Conservation (phyloP, 208 protist species). For the Entamoeba moshkovskii region DNA sequence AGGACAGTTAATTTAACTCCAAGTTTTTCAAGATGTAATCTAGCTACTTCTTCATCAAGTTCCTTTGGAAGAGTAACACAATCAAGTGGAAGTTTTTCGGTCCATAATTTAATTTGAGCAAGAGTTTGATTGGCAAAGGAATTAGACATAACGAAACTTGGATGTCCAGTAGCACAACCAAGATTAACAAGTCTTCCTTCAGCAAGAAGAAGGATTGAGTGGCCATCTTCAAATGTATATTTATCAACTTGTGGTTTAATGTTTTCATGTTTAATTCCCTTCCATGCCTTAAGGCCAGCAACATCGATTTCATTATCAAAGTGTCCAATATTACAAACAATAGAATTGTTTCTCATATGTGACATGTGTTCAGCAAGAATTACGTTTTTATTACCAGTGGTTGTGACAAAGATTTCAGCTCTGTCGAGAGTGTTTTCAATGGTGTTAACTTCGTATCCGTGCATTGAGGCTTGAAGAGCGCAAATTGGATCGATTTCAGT, state of each 20-base stretch:
- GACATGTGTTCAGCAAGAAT: conserved; percentile 81
- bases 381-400: conserved; percentile 91
- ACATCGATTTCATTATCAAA: conserved; percentile 99
- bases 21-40: conserved; percentile 81
- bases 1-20: conserved; percentile 87
- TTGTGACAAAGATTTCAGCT: conserved; percentile 88
- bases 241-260: conserved; percentile 96
- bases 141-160: conserved; percentile 98
- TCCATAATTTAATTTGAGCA: conserved; percentile 86
- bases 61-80: conserved; percentile 92
- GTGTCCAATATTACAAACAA: conserved; percentile 99
- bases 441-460: conserved; percentile 77
- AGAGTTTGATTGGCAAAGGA: conserved; percentile 98
- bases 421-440: conserved; percentile 72
- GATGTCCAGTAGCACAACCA: conserved; percentile 94
- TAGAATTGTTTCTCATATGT: conserved; percentile 90
- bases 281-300: conserved; percentile 57
- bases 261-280: conserved; percentile 71
- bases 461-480: conserved; percentile 95
- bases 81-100: conserved; percentile 72
- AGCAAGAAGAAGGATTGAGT: conserved; percentile 48
- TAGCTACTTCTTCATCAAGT: conserved; percentile 95
- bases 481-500: conserved; percentile 98
- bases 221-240: conserved; percentile 75
- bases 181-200: conserved; percentile 88